Conservation (phyloP, 306 rosid species). For the Herpetospermum pedunculosum region DNA sequence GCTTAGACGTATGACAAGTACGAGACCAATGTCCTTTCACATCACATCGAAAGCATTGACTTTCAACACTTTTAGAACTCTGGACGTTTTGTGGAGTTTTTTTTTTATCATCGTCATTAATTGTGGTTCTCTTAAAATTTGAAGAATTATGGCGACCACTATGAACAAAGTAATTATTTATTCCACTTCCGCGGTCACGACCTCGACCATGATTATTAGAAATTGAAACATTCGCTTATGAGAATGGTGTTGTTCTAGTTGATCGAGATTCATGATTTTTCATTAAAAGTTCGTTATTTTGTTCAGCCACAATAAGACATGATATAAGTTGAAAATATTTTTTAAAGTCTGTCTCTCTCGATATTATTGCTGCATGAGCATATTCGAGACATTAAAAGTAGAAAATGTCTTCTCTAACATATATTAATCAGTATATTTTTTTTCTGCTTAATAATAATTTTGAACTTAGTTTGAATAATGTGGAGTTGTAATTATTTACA, state of each 20-base stretch:
- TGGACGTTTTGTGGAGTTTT: too few species aligned
- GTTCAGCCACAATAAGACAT: neutral
- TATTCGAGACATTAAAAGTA: neutral
- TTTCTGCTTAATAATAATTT: too few species aligned
- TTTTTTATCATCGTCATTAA: too few species aligned
- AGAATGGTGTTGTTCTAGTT: neutral
- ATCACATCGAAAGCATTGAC: neutral
- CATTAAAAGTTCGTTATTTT: neutral
- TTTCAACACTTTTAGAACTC: neutral
- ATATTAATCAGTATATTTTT: too few species aligned
- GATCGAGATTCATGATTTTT: neutral
- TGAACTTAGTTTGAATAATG: too few species aligned
- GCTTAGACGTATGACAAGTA: neutral
- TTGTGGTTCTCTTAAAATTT: too few species aligned
- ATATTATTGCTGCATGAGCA: neutral
- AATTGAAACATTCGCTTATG: neutral
- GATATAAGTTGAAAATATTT: too few species aligned
- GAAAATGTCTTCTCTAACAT: too few species aligned
- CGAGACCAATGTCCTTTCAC: neutral
- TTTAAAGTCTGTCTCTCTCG: too few species aligned
- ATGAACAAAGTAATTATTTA: neutral
- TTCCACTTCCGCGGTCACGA: neutral
- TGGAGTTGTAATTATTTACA: too few species aligned
- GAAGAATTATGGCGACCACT: too few species aligned
- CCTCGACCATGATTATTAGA: too few species aligned